Percentiles rank a stretch among this genome's conserved stretches.
These are phyloP conservation scores for Cercophora sp. DNA, from an alignment of 495 filamentous ascomycete species.

Conservation along the genomic window DNA sequence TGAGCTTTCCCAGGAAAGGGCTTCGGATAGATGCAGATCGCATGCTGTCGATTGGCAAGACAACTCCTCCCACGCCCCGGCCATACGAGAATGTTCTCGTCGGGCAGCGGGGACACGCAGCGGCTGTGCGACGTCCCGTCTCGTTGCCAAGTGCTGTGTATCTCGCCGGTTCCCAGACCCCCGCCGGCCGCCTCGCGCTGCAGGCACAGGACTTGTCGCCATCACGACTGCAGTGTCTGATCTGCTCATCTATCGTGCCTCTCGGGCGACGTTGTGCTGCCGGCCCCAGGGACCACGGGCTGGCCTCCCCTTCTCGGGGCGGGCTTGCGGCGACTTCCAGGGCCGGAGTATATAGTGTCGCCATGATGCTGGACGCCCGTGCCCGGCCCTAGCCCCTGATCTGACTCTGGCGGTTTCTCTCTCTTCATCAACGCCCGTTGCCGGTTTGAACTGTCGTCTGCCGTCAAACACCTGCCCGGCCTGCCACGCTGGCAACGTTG, in stretches of 20 bases:
- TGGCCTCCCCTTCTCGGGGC: not conserved
- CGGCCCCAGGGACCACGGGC: conserved; percentile 13
- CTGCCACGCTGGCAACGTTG: too few relatives aligned
- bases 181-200: not conserved
- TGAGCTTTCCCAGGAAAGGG: too few relatives aligned
- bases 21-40: conserved; percentile 19
- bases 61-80: conserved; percentile 12
- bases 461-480: too few relatives aligned
- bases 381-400: too few relatives aligned
- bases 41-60: conserved; percentile 19
- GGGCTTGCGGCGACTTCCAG: not conserved
- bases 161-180: conserved; percentile 1
- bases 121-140: conserved; percentile 19
- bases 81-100: conserved; percentile 36
- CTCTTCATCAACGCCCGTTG: too few relatives aligned
- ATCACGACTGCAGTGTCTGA: conserved; percentile 11
- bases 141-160: conserved; percentile 8
- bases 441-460: too few relatives aligned
- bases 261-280: conserved; percentile 19
- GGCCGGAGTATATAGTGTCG: conserved; percentile 22
- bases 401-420: too few relatives aligned
- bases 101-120: conserved; percentile 29
- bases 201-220: conserved; percentile 14
- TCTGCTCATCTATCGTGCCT: conserved; percentile 15
- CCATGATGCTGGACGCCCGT: conserved; percentile 19